These are phyloP conservation scores for Boletus sp. DNA, from an alignment of 768 basidiomycete species.

Conservation along the genomic window DNA sequence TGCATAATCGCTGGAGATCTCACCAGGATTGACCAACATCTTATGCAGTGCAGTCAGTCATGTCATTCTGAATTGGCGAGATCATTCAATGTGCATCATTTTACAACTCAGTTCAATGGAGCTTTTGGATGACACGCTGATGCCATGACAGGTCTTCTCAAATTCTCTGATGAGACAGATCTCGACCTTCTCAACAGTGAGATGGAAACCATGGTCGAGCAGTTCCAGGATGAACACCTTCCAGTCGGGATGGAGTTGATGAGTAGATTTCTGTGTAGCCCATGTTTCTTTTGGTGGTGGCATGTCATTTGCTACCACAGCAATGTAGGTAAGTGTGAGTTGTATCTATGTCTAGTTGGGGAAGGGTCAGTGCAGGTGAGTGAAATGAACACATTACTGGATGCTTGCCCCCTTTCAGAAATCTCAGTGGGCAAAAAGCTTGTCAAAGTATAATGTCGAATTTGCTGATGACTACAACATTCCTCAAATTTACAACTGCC, in stretches of 20 bases:
- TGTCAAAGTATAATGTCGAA: no score
- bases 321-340: conserved; percentile 58
- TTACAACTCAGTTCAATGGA: not conserved
- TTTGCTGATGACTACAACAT: no score
- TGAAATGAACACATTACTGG: conserved; percentile 56
- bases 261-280: conserved; percentile 62
- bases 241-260: conserved; percentile 84
- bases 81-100: conserved; percentile 70
- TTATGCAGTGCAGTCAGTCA: conserved; percentile 57
- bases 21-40: not conserved
- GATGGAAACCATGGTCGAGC: conserved; percentile 85
- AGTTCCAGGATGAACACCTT: conserved; percentile 78
- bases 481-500: no score
- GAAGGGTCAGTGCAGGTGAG: conserved; percentile 58
- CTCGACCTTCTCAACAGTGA: conserved; percentile 78
- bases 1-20: not conserved
- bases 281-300: not conserved
- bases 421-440: no score
- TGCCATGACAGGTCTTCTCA: conserved; percentile 64
- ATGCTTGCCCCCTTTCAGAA: no score
- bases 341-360: conserved; percentile 74
- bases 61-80: conserved; percentile 78
- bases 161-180: conserved; percentile 89
- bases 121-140: not conserved
- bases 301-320: not conserved